Evolutionary conservation across 176 grass and related monocot genomes (phyloP).

Genomic region (Rhipidocladum racemiflorum): DNA sequence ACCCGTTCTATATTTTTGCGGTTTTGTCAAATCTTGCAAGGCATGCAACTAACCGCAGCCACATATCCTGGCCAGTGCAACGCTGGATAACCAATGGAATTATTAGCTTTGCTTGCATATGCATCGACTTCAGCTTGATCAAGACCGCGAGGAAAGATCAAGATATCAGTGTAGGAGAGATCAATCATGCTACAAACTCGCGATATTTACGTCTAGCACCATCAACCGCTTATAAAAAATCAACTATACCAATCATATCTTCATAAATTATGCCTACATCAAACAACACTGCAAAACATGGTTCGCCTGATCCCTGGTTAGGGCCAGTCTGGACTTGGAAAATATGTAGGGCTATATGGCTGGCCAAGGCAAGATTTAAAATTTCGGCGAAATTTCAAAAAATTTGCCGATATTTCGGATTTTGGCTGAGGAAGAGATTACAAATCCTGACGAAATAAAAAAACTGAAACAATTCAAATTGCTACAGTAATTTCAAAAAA

Average conservation of each 20-base stretch:
- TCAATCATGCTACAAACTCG: slow-evolving; percentile 10
- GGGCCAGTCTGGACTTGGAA: too few species aligned
- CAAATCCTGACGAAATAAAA: too few species aligned
- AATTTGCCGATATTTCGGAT: too few species aligned
- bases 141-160: slow-evolving; percentile 2
- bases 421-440: too few species aligned
- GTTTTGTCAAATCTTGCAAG: slow-evolving; percentile 19
- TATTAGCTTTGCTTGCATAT: slow-evolving; percentile 20
- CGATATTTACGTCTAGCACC: not conserved
- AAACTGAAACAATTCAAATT: too few species aligned
- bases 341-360: too few species aligned
- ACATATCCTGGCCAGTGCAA: not conserved
- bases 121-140: slow-evolving; percentile 22
- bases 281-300: not conserved
- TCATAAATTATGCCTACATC: not conserved
- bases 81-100: not conserved
- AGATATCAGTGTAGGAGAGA: slow-evolving; percentile 17
- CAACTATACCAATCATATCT: not conserved
- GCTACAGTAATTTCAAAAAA: too few species aligned
- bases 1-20: not conserved
- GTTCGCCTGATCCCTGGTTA: not conserved
- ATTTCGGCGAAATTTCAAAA: too few species aligned
- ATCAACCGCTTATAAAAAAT: not conserved
- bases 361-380: too few species aligned
- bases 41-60: slow-evolving; percentile 17